These are phyloP conservation scores for Aspergillus panamensis DNA, from an alignment of 495 filamentous ascomycete species.

Conservation along the genomic window DNA sequence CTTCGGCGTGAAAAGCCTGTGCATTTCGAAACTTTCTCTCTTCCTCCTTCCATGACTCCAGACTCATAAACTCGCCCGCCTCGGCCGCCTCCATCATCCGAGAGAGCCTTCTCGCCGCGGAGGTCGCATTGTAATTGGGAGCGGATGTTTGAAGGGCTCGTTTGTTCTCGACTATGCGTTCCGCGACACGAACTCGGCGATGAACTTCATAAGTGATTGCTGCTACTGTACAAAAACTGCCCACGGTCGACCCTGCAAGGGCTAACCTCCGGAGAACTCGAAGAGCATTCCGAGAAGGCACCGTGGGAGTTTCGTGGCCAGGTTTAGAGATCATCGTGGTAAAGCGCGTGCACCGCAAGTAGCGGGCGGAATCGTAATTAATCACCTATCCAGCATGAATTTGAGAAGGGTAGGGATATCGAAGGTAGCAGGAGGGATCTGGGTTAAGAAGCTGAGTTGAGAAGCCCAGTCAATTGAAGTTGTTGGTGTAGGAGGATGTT, in stretches of 20 bases:
- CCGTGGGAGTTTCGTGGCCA: conserved; percentile 28
- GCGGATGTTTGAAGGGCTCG: conserved; percentile 42
- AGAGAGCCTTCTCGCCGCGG: conserved; percentile 37
- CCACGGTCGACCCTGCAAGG: conserved; percentile 41
- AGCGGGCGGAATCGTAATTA: conserved; percentile 9
- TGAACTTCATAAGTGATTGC: conserved; percentile 44
- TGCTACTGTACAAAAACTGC: conserved; percentile 40
- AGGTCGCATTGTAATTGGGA: conserved; percentile 44
- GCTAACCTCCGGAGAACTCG: conserved; percentile 44
- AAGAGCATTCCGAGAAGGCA: conserved; percentile 47
- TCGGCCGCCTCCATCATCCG: conserved; percentile 45
- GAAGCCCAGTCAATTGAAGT: conserved; percentile 6
- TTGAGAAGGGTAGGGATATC: background rate
- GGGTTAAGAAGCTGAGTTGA: background rate
- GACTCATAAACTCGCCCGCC: conserved; percentile 39
- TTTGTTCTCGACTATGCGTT: conserved; percentile 45
- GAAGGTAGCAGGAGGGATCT: background rate
- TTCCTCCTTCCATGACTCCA: conserved; percentile 37
- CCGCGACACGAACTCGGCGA: conserved; percentile 39
- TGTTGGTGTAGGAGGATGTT: background rate
- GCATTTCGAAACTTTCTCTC: conserved; percentile 16
- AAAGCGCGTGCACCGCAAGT: conserved; percentile 26
- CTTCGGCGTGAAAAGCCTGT: background rate
- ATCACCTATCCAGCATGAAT: conserved; percentile 16
- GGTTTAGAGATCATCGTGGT: conserved; percentile 35